Evolutionary conservation across 345 rosid genomes (phyloP).

Genomic region (Eucalyptus erythrocorys): DNA sequence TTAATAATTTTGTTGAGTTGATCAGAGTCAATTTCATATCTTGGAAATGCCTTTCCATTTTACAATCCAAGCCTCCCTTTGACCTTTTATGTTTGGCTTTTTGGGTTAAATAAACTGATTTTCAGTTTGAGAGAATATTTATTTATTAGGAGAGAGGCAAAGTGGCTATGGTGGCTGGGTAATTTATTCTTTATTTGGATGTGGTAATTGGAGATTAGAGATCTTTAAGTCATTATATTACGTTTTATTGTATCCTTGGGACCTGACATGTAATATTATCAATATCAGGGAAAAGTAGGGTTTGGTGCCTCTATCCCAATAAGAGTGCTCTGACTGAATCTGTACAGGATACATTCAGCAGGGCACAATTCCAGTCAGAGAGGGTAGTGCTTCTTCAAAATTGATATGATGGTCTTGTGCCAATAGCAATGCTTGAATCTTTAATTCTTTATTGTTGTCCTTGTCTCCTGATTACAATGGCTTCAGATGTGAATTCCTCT

Average conservation of each 20-base stretch:
- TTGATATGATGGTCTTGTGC: background rate
- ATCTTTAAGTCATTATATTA: background rate
- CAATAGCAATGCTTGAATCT: background rate
- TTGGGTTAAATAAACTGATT: background rate
- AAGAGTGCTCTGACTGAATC: constrained; percentile 48
- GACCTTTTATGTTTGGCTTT: background rate
- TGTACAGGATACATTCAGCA: constrained; percentile 36
- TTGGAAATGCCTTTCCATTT: background rate
- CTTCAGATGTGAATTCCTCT: background rate
- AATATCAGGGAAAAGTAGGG: constrained; percentile 57
- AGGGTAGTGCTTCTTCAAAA: background rate
- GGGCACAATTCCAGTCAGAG: constrained; percentile 3
- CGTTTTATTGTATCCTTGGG: background rate
- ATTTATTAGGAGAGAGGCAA: background rate
- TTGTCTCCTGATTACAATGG: background rate
- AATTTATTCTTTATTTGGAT: background rate
- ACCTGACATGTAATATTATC: background rate
- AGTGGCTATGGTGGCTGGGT: background rate
- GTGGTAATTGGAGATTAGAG: background rate
- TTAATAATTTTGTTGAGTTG: background rate
- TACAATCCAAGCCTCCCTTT: background rate
- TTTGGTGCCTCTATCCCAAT: constrained; percentile 90
- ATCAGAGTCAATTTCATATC: background rate
- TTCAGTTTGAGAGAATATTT: background rate
- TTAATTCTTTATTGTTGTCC: background rate